Evolutionary conservation across 2,329 filamentous ascomycete species (phyloP), one percentile per base, ranked within the genome.

Genomic region (Huntiella omanensis): DNA sequence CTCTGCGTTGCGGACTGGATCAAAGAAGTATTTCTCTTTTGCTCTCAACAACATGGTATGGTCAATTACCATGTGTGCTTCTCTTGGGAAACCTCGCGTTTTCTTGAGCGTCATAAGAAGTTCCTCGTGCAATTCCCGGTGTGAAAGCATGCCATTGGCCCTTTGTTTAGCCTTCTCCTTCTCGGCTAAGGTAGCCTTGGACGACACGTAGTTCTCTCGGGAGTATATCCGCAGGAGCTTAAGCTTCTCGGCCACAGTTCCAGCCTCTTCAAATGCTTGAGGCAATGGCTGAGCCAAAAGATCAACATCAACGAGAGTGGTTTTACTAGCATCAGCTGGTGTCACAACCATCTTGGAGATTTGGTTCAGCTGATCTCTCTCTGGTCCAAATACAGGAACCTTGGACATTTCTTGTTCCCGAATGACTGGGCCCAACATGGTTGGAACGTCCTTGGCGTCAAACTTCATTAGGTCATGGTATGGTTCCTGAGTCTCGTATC

Each of bases 1-100:
- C 4, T 68, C 62, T 51, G 71, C 70, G 55, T 91, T 91, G 41
- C 65, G 70, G 12, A 62, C 60, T 49, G 75, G 76, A 54, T 86
- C 66, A 50, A 80, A 77, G 0, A 79, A 60, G 51, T 80, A 80
- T 46, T 66, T 70, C 53, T 75, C 73, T 51, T 71, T 71, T 5
- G 74, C 72, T 12, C 76, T 70, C 34, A 73, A 59, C 7, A 79
- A 60, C 66, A 77, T 75, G 3, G 65, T 58, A 50, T 78, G 70
- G 50, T 78, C 70, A 10, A 75, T 55, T 5, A 72, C 57, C 11
- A 61, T 62, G 45, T 73, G 70, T 1, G 69, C 70, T 49, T 70
- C 64, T 36, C 62, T 62, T 0, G 71, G 66, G 4, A 74, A 62
- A 1, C 65, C 65, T 35, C 60, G 62, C 2, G 63, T 63, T 37